A percentile compares a stretch with the other conserved stretches of the same genome.
These are phyloP conservation scores for Termitomyces sp. DNA, from an alignment of 768 basidiomycete species.

Conservation along the genomic window DNA sequence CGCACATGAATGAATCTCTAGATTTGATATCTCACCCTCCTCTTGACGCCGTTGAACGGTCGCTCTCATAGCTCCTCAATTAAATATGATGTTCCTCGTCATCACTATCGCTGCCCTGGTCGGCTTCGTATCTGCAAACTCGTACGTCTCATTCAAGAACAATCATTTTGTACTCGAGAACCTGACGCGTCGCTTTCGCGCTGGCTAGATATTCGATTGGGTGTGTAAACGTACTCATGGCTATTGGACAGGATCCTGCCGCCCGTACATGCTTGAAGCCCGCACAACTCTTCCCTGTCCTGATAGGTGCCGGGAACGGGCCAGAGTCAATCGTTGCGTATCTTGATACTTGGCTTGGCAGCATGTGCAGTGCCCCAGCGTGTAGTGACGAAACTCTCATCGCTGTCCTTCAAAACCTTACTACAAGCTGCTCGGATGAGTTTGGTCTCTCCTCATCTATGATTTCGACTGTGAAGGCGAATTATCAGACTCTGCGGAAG, in stretches of 20 bases:
- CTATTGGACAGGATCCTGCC: constrained; percentile 9
- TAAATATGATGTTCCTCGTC: constrained; percentile 14
- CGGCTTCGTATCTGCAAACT: constrained; percentile 20
- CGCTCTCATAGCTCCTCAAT: constrained; percentile 3
- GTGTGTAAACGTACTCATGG: constrained; percentile 15
- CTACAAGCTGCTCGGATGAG: constrained; percentile 38
- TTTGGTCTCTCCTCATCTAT: constrained; percentile 17
- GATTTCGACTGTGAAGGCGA: constrained; percentile 27
- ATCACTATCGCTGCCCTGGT: constrained; percentile 18
- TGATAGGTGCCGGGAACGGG: constrained; percentile 17
- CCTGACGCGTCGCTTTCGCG: not conserved
- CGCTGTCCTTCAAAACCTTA: constrained; percentile 37
- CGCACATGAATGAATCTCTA: constrained; percentile 8
- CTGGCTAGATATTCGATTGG: constrained; percentile 15
- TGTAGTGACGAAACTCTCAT: constrained; percentile 49
- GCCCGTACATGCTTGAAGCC: constrained; percentile 36
- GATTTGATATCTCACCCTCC: constrained; percentile 20
- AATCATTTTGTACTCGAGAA: not conserved
- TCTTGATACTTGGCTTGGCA: constrained; percentile 44
- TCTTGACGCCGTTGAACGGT: constrained; percentile 16
- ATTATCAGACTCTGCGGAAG: constrained; percentile 44
- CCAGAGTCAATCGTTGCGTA: constrained; percentile 30
- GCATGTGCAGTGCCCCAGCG: constrained; percentile 38
- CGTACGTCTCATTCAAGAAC: constrained; percentile 5
- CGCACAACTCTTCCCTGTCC: constrained; percentile 21